Base-by-base conservation (phyloP, 2,329 filamentous ascomycete species). In the Fusarium domesticum region DNA sequence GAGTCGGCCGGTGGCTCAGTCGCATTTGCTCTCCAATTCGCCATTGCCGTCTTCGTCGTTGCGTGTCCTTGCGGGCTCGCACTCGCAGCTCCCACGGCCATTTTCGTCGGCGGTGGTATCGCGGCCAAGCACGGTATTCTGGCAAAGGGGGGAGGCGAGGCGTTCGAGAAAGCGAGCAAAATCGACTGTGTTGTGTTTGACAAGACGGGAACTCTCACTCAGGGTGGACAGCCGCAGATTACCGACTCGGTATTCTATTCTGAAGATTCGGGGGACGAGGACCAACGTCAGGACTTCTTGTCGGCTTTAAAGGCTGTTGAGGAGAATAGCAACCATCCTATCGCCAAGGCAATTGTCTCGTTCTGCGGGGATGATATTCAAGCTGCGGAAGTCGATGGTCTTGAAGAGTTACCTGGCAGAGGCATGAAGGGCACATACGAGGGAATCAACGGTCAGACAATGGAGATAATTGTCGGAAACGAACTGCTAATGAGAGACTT, bases 21-120 rank as follows among this genome's bases (percentile, higher is more conserved):
- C 0, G 77, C 84, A 2, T 92, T 88, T 73, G 84, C 86, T 3
- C 75, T 93, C 35, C 83, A 88, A 51, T 93, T 92, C 58, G 86
- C 89, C 14, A 92, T 95, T 56, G 81, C 89, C 6, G 88, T 93
- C 11, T 93, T 95, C 55, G 87, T 95, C 25, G 84, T 95, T 19
- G 88, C 89, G 3, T 95, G 89, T 60, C 89, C 89, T 2, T 95
- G 89, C 59, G 89, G 89, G 2, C 76, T 95, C 12, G 89, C 85
- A 1, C 79, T 95, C 6, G 89, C 89, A n/a, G 88, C 88, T 0
- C 89, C 89, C 1, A 95, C 89, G 0, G 89, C 89, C 41, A 80
- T 95, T 25, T 92, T 92, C 53, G 88, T 93, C 8, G 89, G 87
- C 3, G 84, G 86, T 28, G 88, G 88, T 2, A 70, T 93, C 15